Evolutionary conservation across 2,329 filamentous ascomycete species (phyloP).

Genomic region (Decorospora gaudefroyi): DNA sequence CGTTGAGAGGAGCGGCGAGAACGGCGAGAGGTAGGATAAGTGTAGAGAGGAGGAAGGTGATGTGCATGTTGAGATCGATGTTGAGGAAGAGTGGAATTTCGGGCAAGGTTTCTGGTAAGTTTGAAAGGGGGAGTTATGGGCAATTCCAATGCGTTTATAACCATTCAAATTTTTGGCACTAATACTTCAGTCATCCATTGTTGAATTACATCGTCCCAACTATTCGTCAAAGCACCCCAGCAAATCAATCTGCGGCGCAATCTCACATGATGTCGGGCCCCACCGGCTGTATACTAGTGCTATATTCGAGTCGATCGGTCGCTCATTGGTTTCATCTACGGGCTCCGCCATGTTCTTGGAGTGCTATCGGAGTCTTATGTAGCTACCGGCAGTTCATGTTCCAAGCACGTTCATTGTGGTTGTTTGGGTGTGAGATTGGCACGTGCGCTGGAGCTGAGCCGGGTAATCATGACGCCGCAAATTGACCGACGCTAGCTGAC

Average conservation of each 20-base stretch:
- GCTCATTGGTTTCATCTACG: neutral
- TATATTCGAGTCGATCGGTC: constrained; percentile 1
- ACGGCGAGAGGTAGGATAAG: constrained; percentile 21
- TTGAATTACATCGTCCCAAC: neutral
- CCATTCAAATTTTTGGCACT: no score
- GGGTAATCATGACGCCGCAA: neutral
- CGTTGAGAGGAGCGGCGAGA: constrained; percentile 21
- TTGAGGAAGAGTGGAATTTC: neutral
- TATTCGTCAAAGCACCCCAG: neutral
- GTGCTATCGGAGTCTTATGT: constrained; percentile 2
- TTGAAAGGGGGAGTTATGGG: neutral
- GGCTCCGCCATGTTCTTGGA: constrained; percentile 1
- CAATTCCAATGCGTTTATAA: neutral
- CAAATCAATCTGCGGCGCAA: constrained; percentile 6
- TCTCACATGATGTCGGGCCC: constrained; percentile 9
- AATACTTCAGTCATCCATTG: no score
- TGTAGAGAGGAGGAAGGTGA: constrained; percentile 17
- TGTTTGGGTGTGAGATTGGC: neutral
- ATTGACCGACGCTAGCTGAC: neutral
- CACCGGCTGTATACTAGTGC: constrained; percentile 12
- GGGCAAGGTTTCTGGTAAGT: no score
- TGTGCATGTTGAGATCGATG: constrained; percentile 21
- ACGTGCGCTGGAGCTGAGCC: no score
- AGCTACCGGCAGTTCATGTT: constrained; percentile 4
- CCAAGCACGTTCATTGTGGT: neutral